Conservation (phyloP, 257 asterid species). For the Striga asiatica region DNA sequence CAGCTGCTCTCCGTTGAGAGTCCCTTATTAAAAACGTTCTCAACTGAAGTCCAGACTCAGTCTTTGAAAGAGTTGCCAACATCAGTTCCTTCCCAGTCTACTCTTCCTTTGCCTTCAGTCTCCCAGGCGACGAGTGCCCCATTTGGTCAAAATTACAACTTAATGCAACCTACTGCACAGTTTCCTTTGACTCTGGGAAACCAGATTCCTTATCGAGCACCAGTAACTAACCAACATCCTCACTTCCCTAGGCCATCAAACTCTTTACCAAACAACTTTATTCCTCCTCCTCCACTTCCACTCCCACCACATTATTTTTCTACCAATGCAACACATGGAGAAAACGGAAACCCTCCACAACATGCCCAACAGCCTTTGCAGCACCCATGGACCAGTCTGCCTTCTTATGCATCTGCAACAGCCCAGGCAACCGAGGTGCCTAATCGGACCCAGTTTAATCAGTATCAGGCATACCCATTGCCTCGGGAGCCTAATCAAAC, state of each 20-base stretch:
- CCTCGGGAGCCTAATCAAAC: conserved; percentile 27
- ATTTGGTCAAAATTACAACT: conserved; percentile 29
- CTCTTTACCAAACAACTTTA: conserved; percentile 32
- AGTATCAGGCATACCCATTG: conserved; percentile 31
- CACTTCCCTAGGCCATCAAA: conserved; percentile 36
- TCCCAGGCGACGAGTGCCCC: conserved; percentile 27
- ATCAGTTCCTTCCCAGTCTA: conserved; percentile 23
- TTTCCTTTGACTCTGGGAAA: conserved; percentile 23
- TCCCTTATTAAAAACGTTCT: conserved; percentile 18
- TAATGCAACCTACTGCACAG: conserved; percentile 21
- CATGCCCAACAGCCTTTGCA: conserved; percentile 34
- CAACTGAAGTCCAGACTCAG: conserved; percentile 23
- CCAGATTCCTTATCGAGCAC: conserved; percentile 36
- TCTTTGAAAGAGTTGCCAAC: conserved; percentile 25
- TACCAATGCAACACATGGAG: conserved; percentile 21
- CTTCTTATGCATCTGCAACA: conserved; percentile 30
- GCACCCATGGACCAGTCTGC: conserved; percentile 30
- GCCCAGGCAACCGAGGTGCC: conserved; percentile 32
- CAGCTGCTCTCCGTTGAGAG: conserved; percentile 14
- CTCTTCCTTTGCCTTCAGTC: conserved; percentile 27
- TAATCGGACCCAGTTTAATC: conserved; percentile 29
- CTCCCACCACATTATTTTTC: conserved; percentile 24
- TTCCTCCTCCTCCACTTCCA: conserved; percentile 55
- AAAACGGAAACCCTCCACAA: conserved; percentile 24
- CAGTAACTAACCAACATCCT: conserved; percentile 40